Conservation (phyloP, 2,329 filamentous ascomycete genomes). For the Sclerotiophoma versabilis region DNA sequence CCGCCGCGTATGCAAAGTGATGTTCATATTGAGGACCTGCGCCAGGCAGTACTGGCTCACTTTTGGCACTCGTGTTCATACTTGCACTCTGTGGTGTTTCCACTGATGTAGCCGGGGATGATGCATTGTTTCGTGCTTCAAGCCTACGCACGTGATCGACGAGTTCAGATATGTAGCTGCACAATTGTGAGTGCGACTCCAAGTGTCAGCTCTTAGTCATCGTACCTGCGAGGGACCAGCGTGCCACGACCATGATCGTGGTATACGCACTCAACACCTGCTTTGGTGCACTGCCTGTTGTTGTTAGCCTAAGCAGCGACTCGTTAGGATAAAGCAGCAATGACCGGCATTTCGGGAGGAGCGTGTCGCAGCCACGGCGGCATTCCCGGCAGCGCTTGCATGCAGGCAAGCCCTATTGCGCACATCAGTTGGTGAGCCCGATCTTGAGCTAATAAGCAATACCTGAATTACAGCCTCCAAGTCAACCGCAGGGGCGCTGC, state of each 20-base stretch:
- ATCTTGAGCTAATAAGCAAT: not conserved
- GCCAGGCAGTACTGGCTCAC: constrained; percentile 26
- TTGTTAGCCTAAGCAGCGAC: constrained; percentile 15
- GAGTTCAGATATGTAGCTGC: constrained; percentile 45
- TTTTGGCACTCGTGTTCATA: constrained; percentile 14
- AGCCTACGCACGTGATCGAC: constrained; percentile 46
- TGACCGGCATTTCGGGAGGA: constrained; percentile 46
- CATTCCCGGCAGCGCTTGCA: constrained; percentile 47
- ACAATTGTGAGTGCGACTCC: not conserved
- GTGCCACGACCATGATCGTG: constrained; percentile 45
- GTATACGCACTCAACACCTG: constrained; percentile 45
- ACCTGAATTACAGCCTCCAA: constrained; percentile 36
- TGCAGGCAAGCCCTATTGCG: constrained; percentile 38
- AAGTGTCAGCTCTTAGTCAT: not conserved
- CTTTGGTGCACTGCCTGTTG: constrained; percentile 47
- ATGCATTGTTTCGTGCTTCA: constrained; percentile 23
- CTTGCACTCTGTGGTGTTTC: constrained; percentile 21
- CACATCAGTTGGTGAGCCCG: constrained; percentile 4
- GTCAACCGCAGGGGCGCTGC: constrained; percentile 18
- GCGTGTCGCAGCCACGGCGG: constrained; percentile 47
- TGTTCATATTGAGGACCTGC: constrained; percentile 35
- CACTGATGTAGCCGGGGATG: constrained; percentile 30
- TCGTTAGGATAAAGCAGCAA: not conserved
- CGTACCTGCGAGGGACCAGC: constrained; percentile 40
- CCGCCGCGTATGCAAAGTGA: constrained; percentile 42